Base-by-base conservation (phyloP, 1,284 basidiomycete genomes). In the Xanthoconium separans region DNA sequence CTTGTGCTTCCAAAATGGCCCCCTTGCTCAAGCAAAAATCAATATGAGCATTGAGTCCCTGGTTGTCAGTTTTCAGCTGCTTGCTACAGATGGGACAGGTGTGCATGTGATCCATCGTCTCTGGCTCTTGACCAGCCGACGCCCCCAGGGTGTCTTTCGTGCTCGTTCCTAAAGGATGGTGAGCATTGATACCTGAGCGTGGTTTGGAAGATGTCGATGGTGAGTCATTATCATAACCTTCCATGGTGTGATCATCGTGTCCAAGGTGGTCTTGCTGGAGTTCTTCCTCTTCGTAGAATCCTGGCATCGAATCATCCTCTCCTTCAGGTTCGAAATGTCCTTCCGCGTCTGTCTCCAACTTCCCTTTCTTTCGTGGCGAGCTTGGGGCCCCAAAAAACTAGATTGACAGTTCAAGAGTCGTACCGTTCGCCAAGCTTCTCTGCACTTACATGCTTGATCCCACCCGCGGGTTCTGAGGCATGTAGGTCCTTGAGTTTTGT, bases 401-500 rank as follows among this genome's bases (percentile, higher is more conserved):
- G 18, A 58, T 10, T 18, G 12, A 31, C 36, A 1, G 27, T 43
- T 50, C 8, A 37, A 31, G 36, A 30, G 33, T 40, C 10, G 24
- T 43, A 24, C 40, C 39, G 27, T 20, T 41, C 36, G 22, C 15
- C 18, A 40, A n/a, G 42, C 31, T 39, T 44, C 7, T 44, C n/a
- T 1, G 20, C 4, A 57, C 81, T 54, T 64, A 88, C 89, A 50
- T 82, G 75, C 66, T 87, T 87, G 53, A 91, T 89, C 4, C 81
- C 77, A 22, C 70, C 73, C 16, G 63, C 61, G 15, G 79, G 74
- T 27, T 77, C 75, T 45, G 76, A 65, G 15, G 75, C 78, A 56
- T 77, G 76, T 27, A 95, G 71, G 69, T 96, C 93, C 64, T 89
- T 92, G 53, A 96, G 73, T 57, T 90, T 93, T 3, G 91, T 93